Evolutionary conservation across 148 eudicot genomes (phyloP), one percentile per base, ranked within the genome.

Genomic region (Tetragonia tetragonoides): DNA sequence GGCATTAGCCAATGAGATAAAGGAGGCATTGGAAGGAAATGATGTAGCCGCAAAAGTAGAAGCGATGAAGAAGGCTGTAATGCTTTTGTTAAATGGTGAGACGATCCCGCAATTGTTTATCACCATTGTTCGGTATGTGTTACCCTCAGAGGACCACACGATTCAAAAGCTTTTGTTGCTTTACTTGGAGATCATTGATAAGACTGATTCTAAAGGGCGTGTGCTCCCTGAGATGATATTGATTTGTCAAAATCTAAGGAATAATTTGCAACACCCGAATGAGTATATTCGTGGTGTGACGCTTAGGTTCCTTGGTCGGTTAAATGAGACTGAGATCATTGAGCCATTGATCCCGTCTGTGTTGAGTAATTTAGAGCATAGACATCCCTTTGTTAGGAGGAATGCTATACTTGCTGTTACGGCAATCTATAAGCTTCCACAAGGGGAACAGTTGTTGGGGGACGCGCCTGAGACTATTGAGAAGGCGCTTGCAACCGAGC

Each of bases 271-370:
- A 41, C 97, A 91, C 66, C 89, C 97, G 0, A 91, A 91, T 84
- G 97, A 92, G 88, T 90, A 92, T 80, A 83, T 92, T 47, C 79
- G 94, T 53, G 97, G 94, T 38, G 97, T 90, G 60, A 90, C 97
- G 0, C 92, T 92, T 70, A 87, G 94, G 79, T 92, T 92, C 74
- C 86, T 92, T 41, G 86, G 92, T 68, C 89, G 94, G 53, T 83
- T 92, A 79, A 86, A 85, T 67, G 97, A 92, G 77, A 75, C 83
- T 3, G 93, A 91, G 84, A 84, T 92, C n/a, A 84, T 92, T 73
- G 92, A 92, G 79, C 84, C 84, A 23, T 82, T 92, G 88, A 92
- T 92, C 70, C 92, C 97, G 5, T 81, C 97, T 4, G 84, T 92
- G 72, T 68, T 92, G 72, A 65, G 61, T 47, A 90, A 90, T 81